Evolutionary conservation across 805 yeast genomes (phyloP), one percentile per base, ranked within the genome.

Genomic region (Monosporozyma aerobia): DNA sequence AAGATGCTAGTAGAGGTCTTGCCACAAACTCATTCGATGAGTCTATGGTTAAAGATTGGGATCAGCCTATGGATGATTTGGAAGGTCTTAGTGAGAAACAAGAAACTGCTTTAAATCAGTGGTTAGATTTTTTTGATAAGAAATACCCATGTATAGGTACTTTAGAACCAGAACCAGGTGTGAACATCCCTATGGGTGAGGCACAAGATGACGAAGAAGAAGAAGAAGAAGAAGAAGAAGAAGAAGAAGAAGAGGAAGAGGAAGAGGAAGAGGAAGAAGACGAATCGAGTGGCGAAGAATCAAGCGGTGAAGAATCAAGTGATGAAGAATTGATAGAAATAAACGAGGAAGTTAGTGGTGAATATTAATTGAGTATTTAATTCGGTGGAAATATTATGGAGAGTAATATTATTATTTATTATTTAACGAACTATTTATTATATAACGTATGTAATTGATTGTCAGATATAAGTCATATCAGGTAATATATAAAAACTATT

Each of bases 1-100:
- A 87, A 59, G 98, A 92, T 70, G 97, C 97, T 3, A 85, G 95
- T 0, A 76, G 98, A 58, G 98, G 97, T 0, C 77, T 92, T 52
- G 97, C 97, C 0, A 73, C 79, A 61, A 90, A 90, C 69, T 86
- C 95, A 16, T 92, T 90, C 69, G 97, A 90, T 49, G 58, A 73
- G 23, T 78, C 74, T 51, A 76, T 75, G 65, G 73, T 94, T 29
- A 85, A 82, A 40, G 78, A 83, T 9, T 73, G 87, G 63, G 87
- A 83, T 56, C 75, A 85, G 63, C 95, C 95, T 5, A 78, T 94
- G 54, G 99, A 94, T 63, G 71, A 72, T 5, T 74, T 94, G 53
- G 62, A 68, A 0, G 92, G 81, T 56, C 76, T 94, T 59, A 70
- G 74, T 0, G 72, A 70, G 6, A 76, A 75, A 9, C 96, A 94